phyloP scores from a whole-genome alignment of 1,139 yeast species.

The Pichia sp. region DNA sequence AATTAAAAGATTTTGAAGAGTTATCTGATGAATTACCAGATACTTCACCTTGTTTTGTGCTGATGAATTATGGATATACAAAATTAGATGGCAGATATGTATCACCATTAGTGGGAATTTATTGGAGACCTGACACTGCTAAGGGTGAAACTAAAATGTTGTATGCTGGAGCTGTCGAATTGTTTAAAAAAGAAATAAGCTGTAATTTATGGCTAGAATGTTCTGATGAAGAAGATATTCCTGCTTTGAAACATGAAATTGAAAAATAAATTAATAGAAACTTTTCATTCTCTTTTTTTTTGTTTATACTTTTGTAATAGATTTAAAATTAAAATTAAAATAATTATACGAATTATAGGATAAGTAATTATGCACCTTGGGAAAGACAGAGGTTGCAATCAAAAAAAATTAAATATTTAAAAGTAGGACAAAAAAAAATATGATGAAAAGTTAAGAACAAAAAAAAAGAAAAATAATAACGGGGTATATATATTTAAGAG shows the following conservation, averaged over 20 bases:
- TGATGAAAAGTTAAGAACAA: not conserved
- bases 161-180: conserved; percentile 84
- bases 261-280: conserved; percentile 13
- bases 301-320: not conserved
- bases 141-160: conserved; percentile 76
- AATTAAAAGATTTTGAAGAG: conserved; percentile 57
- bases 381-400: too few relatives aligned
- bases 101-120: conserved; percentile 68
- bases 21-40: conserved; percentile 76
- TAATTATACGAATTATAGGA: too few relatives aligned
- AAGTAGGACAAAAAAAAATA: too few relatives aligned
- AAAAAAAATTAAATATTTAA: too few relatives aligned
- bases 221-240: conserved; percentile 59
- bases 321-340: too few relatives aligned
- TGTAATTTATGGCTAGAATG: conserved; percentile 49
- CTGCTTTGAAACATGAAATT: conserved; percentile 35
- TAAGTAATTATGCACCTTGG: too few relatives aligned
- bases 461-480: not conserved
- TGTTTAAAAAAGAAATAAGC: conserved; percentile 71
- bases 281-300: not conserved
- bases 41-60: conserved; percentile 67
- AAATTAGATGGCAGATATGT: conserved; percentile 67
- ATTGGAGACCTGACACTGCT: conserved; percentile 82
- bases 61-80: conserved; percentile 67
- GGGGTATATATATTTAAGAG: not conserved